A percentile compares a stretch with the other conserved stretches of the same genome.
Evolutionary conservation across 176 grass and related monocot genomes (phyloP).

Genomic region (Triticum dicoccoides): DNA sequence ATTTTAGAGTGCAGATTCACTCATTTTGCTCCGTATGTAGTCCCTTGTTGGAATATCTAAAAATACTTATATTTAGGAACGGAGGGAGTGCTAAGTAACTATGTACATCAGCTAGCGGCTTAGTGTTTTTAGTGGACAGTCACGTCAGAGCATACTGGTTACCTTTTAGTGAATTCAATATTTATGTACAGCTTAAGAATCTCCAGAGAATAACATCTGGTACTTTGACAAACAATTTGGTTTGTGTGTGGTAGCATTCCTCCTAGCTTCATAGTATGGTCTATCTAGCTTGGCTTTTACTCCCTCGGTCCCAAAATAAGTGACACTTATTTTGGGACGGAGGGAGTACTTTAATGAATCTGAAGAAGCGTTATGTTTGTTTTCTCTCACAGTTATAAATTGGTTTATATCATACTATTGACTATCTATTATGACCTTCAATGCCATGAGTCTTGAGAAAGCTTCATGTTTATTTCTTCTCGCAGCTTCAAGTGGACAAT

Average conservation of each 20-base stretch:
- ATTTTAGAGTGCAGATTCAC: too few species aligned
- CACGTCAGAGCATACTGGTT: background rate
- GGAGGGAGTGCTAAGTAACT: background rate
- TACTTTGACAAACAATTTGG: background rate
- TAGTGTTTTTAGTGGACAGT: background rate
- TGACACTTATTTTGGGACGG: too few species aligned
- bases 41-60: too few species aligned
- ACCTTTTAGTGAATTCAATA: background rate
- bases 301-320: too few species aligned
- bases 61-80: too few species aligned
- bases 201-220: background rate
- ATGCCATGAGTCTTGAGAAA: background rate
- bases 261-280: background rate
- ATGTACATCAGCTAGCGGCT: background rate
- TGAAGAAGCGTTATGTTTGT: background rate
- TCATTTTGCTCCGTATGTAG: too few species aligned
- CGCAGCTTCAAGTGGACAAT: constrained; percentile 47
- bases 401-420: background rate
- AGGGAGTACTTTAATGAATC: background rate
- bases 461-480: constrained; percentile 19
- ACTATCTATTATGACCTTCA: background rate
- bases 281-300: background rate
- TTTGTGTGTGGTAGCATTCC: background rate
- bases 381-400: background rate
- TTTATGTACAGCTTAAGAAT: background rate